A percentile compares a stretch with the other conserved stretches of the same genome.
Evolutionary conservation across 495 filamentous ascomycete genomes (phyloP).

Genomic region (Choiromyces venosus): DNA sequence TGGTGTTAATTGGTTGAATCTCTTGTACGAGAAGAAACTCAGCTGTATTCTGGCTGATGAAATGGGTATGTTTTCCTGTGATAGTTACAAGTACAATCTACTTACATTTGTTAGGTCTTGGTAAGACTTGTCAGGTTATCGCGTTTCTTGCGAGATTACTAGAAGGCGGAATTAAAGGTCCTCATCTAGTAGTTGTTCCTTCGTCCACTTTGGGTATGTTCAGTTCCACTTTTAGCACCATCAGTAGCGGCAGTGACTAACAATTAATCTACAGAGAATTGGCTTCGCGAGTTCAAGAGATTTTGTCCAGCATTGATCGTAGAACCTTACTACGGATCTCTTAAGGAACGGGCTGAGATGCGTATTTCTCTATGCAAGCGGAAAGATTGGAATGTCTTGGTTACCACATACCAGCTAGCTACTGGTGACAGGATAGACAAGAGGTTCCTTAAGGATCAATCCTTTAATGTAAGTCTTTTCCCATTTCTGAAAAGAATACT

Average conservation of each 20-base stretch:
- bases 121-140: slow-evolving; percentile 96
- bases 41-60: slow-evolving; percentile 93
- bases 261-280: slow-evolving; percentile 64
- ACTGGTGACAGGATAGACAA: slow-evolving; percentile 59
- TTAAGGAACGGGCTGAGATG: slow-evolving; percentile 59
- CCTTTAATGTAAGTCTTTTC: slow-evolving; percentile 47
- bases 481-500: background rate
- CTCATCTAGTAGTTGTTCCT: slow-evolving; percentile 84
- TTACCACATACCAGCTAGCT: slow-evolving; percentile 83
- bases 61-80: slow-evolving; percentile 57
- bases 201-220: slow-evolving; percentile 63
- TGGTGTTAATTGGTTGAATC: slow-evolving; percentile 84
- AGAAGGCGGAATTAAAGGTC: slow-evolving; percentile 61
- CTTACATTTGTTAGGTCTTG: slow-evolving; percentile 52
- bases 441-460: slow-evolving; percentile 61
- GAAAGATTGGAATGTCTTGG: slow-evolving; percentile 68
- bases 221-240: background rate
- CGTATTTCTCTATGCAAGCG: slow-evolving; percentile 60
- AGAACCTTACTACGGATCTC: slow-evolving; percentile 71
- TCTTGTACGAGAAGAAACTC: slow-evolving; percentile 69
- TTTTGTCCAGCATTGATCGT: slow-evolving; percentile 75
- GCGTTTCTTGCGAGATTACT: slow-evolving; percentile 79
- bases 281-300: slow-evolving; percentile 80
- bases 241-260: slow-evolving; percentile 6
- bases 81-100: background rate